These are phyloP conservation scores for Syncephalis plumigaleata DNA, from an alignment of 371 early-diverging fungal species.

Conservation along the genomic window DNA sequence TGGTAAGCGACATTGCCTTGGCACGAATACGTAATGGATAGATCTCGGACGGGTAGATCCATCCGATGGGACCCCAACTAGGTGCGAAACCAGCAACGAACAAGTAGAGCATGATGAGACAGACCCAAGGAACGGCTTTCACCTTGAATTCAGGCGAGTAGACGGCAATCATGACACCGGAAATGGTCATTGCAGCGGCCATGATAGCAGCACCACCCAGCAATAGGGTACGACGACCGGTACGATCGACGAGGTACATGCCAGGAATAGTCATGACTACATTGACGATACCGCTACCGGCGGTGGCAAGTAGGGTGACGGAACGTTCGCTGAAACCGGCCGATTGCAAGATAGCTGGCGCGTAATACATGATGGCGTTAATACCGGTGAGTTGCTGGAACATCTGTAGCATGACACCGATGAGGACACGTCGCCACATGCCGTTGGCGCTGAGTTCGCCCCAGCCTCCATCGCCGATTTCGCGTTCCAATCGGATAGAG, in stretches of 20 bases:
- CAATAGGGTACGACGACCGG: conserved; percentile 40
- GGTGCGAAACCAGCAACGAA: conserved; percentile 60
- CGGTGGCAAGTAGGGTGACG: conserved; percentile 39
- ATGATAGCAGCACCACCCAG: conserved; percentile 28
- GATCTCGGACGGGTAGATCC: conserved; percentile 86
- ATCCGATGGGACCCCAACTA: conserved; percentile 85
- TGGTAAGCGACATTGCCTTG: conserved; percentile 69
- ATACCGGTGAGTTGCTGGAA: conserved; percentile 59
- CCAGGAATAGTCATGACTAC: conserved; percentile 51
- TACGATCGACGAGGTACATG: conserved; percentile 51
- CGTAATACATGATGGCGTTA: conserved; percentile 55
- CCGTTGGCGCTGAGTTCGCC: conserved; percentile 44
- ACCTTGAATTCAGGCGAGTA: conserved; percentile 4
- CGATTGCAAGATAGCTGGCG: conserved; percentile 43
- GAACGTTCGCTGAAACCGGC: conserved; percentile 30
- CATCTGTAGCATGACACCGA: conserved; percentile 47
- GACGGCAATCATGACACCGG: conserved; percentile 22
- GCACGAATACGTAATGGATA: conserved; percentile 52
- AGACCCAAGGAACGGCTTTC: conserved; percentile 17
- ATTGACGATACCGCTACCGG: conserved; percentile 49
- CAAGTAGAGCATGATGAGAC: conserved; percentile 41
- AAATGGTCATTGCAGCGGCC: conserved; percentile 25
- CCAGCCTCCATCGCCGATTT: conserved; percentile 45
- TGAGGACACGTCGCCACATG: conserved; percentile 32
- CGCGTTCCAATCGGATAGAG: conserved; percentile 40